Base-by-base conservation (phyloP, 1,139 yeast species). In the Pneumocystis carinii region DNA sequence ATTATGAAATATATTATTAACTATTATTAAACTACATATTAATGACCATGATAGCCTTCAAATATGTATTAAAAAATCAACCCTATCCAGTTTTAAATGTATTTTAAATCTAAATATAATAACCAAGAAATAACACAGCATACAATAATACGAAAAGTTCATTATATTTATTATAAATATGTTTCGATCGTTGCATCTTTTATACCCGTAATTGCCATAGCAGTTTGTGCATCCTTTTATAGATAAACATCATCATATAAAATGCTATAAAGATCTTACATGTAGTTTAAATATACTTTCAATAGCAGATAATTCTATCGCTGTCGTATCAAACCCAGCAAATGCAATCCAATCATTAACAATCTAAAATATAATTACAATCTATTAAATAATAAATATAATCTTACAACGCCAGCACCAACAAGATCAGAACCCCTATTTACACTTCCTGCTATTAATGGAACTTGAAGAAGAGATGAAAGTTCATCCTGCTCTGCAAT, bases 271-370 rank as follows among this genome's bases (percentile, higher is more conserved):
- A 19, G 2, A 14, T 42, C 65, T 63, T 29, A 62, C 66, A 24
- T 64, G 68, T 71, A 88, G 79, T 76, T 89, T 86, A 83, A 92
- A 94, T 70, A 94, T 94, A 73, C 95, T 87, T 78, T 94, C 98
- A 70, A 94, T 83, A 66, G 94, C 98, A 69, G 96, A 89, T 72
- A 94, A 81, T 77, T 94, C 99, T 61, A 98, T 97, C 61, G 98
- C 98, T 68, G 98, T 90, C 66, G 98, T 92, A 76, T 92, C 98
- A 70, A 88, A 81, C 68, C 99, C 99, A 61, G 96, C 82, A 62
- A 94, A 97, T 42, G 97, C 95, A 68, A 92, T 80, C 95, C 97
- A 94, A 78, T 94, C 99, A 74, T 94, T 94, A 62, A 90, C 98
- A 62, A 94, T 97, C 85, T 92, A 84, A 69, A 98, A 98, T 61